These are phyloP conservation scores for Bimuria novae-zelandiae DNA, from an alignment of 2,329 filamentous ascomycete genomes.

Conservation along the genomic window DNA sequence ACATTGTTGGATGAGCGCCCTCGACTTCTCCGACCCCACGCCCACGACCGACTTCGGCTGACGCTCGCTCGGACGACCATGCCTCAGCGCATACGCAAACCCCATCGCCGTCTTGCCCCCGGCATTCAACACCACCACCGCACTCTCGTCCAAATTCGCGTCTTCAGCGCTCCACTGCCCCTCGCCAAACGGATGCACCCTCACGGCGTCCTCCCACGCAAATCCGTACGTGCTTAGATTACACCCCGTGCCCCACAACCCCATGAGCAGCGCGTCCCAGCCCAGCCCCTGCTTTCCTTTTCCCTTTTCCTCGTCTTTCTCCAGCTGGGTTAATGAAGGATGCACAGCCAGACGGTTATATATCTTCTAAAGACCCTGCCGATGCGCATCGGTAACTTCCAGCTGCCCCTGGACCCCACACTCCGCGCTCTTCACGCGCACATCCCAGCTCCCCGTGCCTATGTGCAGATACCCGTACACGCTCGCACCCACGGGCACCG, in stretches of 20 bases:
- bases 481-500: slow-evolving; percentile 40
- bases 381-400: slow-evolving; percentile 45
- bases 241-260: slow-evolving; percentile 23
- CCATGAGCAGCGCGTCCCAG: slow-evolving; percentile 24
- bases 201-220: slow-evolving; percentile 20
- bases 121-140: slow-evolving; percentile 26
- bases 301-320: slow-evolving; percentile 3
- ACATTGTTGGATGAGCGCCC: slow-evolving; percentile 15
- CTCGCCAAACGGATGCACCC: slow-evolving; percentile 20
- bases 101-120: slow-evolving; percentile 28
- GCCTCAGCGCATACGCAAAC: slow-evolving; percentile 24
- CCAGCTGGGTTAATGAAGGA: slow-evolving; percentile 14
- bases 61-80: slow-evolving; percentile 21
- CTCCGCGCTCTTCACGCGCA: slow-evolving; percentile 41
- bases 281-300: slow-evolving; percentile 16
- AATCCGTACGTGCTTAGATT: slow-evolving; percentile 25
- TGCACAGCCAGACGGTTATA: slow-evolving; percentile 52
- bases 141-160: slow-evolving; percentile 21
- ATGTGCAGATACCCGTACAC: slow-evolving; percentile 55
- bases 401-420: slow-evolving; percentile 39
- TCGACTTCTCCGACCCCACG: slow-evolving; percentile 23
- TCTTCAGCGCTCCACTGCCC: slow-evolving; percentile 24
- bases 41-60: slow-evolving; percentile 24
- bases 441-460: slow-evolving; percentile 43
- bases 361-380: slow-evolving; percentile 46